Percentiles rank a stretch among this genome's conserved stretches.
These are phyloP conservation scores for Talaromyces stipitatus DNA, from an alignment of 495 filamentous ascomycete genomes.

Conservation along the genomic window DNA sequence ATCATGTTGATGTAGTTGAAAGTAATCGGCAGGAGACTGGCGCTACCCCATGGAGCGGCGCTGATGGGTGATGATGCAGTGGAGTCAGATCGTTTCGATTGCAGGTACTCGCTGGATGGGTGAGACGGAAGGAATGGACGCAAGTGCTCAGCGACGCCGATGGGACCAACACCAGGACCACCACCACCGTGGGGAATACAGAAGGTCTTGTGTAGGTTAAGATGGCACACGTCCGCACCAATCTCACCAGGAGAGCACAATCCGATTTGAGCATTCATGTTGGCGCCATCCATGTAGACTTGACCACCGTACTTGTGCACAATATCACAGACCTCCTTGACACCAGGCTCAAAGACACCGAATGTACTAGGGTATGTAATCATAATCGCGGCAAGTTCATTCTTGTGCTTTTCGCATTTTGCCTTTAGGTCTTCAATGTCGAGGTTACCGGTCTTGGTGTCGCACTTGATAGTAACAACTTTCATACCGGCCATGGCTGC, in stretches of 20 bases:
- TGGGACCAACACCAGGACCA: conserved; percentile 91
- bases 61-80: conserved; percentile 59
- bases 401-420: conserved; percentile 82
- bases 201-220: conserved; percentile 99
- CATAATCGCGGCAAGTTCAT: conserved; percentile 92
- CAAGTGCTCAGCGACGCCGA: conserved; percentile 83
- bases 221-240: conserved; percentile 94
- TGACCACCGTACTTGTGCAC: conserved; percentile 88
- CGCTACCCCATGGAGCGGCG: conserved; percentile 85
- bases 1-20: conserved; percentile 99
- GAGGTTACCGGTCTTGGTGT: conserved; percentile 80
- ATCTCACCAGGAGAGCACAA: conserved; percentile 96
- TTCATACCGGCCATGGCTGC: conserved; percentile 98
- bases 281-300: conserved; percentile 99
- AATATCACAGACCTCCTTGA: conserved; percentile 78
- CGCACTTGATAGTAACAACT: conserved; percentile 89
- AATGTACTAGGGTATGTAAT: conserved; percentile 97
- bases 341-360: conserved; percentile 87
- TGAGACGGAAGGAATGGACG: conserved; percentile 72
- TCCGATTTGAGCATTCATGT: conserved; percentile 98
- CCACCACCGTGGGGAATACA: conserved; percentile 98
- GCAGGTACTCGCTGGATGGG: conserved; percentile 45
- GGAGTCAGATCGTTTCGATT: conserved; percentile 51
- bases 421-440: conserved; percentile 78
- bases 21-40: conserved; percentile 90